Conservation (phyloP, 2,329 filamentous ascomycete genomes). For the Pleurostoma richardsiae region DNA sequence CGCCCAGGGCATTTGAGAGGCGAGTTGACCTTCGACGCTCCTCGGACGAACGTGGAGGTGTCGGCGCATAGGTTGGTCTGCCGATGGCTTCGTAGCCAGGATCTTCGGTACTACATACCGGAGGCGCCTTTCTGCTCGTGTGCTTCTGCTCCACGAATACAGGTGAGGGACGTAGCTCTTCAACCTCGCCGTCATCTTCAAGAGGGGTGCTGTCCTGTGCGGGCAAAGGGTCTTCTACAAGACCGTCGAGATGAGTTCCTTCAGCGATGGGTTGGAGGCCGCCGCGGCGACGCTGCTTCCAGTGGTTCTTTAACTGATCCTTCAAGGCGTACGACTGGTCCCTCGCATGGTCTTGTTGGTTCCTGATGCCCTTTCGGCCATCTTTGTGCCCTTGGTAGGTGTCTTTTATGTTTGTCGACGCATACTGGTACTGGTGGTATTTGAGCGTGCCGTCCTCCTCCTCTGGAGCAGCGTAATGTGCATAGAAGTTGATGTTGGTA, state of each 20-base stretch:
- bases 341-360: constrained; percentile 6
- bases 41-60: too few relatives aligned
- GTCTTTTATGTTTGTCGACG: constrained; percentile 7
- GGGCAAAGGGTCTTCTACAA: not conserved
- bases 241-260: too few relatives aligned
- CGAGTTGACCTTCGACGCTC: too few relatives aligned
- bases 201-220: not conserved
- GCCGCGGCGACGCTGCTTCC: constrained; percentile 1
- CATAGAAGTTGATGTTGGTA: constrained; percentile 14
- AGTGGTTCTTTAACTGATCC: constrained; percentile 4
- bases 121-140: too few relatives aligned
- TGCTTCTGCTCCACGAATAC: too few relatives aligned
- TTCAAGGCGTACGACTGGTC: constrained; percentile 5
- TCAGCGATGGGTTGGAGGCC: not conserved
- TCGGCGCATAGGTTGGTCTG: too few relatives aligned
- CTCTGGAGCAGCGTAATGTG: constrained; percentile 14
- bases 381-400: constrained; percentile 8
- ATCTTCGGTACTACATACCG: too few relatives aligned
- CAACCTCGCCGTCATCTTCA: too few relatives aligned
- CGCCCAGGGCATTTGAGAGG: too few relatives aligned
- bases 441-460: constrained; percentile 7
- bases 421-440: constrained; percentile 16
- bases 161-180: too few relatives aligned
- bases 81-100: too few relatives aligned
- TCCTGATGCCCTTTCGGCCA: constrained; percentile 3